Evolutionary conservation across 352 stramenopile species (phyloP).

Genomic region (Phytophthora ohioensis): DNA sequence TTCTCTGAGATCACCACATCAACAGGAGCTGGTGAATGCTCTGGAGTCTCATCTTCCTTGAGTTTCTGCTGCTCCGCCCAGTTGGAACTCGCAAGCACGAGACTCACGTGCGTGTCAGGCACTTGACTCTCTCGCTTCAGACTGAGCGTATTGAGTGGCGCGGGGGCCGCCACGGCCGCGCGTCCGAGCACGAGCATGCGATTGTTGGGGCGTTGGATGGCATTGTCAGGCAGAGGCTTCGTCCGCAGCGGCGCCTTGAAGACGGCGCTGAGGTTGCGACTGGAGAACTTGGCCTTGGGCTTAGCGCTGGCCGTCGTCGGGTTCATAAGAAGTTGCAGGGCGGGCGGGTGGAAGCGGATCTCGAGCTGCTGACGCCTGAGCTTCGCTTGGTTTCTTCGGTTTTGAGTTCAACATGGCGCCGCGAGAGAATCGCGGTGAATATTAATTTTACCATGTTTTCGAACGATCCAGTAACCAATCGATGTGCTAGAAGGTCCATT

Average conservation of each 20-base stretch:
- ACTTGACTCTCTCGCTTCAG: constrained; percentile 68
- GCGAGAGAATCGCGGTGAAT: constrained; percentile 15
- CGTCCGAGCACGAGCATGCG: constrained; percentile 68
- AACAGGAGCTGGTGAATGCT: constrained; percentile 1
- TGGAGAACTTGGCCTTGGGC: constrained; percentile 75
- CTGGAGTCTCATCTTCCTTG: constrained; percentile 2
- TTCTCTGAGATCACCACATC: constrained; percentile 21
- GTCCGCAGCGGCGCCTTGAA: constrained; percentile 65
- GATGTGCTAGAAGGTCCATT: not conserved
- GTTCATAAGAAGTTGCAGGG: constrained; percentile 46
- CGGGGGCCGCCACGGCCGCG: constrained; percentile 46
- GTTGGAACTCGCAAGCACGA: constrained; percentile 48
- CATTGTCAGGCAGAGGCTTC: constrained; percentile 46
- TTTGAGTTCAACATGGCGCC: constrained; percentile 31
- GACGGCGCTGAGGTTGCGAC: constrained; percentile 74
- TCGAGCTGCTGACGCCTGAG: constrained; percentile 34
- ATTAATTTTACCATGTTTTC: constrained; percentile 16
- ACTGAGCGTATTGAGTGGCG: constrained; percentile 85
- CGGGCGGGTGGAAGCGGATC: constrained; percentile 2
- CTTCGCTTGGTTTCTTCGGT: constrained; percentile 28
- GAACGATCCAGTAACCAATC: not conserved
- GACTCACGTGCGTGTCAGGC: constrained; percentile 49
- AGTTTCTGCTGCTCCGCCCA: constrained; percentile 41
- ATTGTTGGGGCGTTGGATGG: constrained; percentile 33
- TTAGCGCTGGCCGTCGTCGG: constrained; percentile 44